These are phyloP conservation scores for Dicorynia guianensis DNA, from an alignment of 306 rosid species.

Conservation along the genomic window DNA sequence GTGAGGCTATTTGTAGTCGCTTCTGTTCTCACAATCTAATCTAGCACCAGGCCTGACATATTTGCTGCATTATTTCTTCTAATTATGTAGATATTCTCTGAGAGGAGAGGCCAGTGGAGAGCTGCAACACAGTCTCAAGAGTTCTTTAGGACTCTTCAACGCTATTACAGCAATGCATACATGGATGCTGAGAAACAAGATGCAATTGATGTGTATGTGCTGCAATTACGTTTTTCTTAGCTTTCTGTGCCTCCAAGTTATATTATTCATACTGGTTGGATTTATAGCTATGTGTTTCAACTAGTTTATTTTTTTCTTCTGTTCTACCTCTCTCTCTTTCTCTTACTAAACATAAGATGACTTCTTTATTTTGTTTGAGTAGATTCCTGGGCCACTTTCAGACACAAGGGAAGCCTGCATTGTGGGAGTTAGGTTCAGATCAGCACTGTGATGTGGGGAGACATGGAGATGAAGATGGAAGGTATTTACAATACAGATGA, in stretches of 20 bases:
- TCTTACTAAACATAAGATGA: conserved; percentile 21
- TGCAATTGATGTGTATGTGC: conserved; percentile 83
- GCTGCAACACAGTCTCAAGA: conserved; percentile 99
- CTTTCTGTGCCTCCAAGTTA: conserved; percentile 22
- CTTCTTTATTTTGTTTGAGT: conserved; percentile 43
- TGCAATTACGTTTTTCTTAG: conserved; percentile 22
- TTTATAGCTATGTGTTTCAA: not conserved
- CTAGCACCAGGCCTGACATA: conserved; percentile 18
- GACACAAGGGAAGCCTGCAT: conserved; percentile 83
- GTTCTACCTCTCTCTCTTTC: conserved; percentile 30
- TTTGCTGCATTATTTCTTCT: conserved; percentile 27
- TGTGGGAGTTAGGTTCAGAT: conserved; percentile 92
- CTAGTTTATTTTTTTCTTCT: conserved; percentile 24
- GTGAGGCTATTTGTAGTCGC: conserved; percentile 18
- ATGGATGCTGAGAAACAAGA: conserved; percentile 88
- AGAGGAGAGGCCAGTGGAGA: conserved; percentile 96
- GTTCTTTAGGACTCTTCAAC: conserved; percentile 88
- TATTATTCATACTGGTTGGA: conserved; percentile 25
- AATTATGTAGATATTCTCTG: conserved; percentile 79
- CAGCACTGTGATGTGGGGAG: conserved; percentile 71
- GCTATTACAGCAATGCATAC: conserved; percentile 88
- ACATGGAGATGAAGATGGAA: conserved; percentile 52
- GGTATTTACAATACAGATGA: conserved; percentile 41
- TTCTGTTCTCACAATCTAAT: conserved; percentile 35
- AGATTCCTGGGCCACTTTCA: conserved; percentile 92